Base-by-base conservation (phyloP, 768 basidiomycete genomes). In the Xerocomellus amylosporus region DNA sequence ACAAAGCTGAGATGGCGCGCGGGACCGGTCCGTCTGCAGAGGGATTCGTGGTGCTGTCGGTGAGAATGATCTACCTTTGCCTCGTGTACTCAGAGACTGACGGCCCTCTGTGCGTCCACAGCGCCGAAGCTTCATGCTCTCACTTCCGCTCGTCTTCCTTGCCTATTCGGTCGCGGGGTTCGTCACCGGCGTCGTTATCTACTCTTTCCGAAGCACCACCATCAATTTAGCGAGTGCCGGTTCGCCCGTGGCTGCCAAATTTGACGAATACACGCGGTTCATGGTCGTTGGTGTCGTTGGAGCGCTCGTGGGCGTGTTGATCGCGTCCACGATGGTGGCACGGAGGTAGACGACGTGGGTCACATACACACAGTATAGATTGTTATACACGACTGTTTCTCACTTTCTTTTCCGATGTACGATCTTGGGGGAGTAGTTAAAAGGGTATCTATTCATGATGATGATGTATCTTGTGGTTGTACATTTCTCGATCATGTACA, bases 101-200 rank as follows among this genome's bases (percentile, higher is more conserved):
- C 30, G 19, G 17, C 4, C 28, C 7, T 22, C 13, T n/a, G 8
- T 8, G 15, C 5, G 1, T 15, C 4, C 2, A 30, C 65, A 79
- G 62, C 78, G 84, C 20, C 71, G 69, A 22, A 83, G 82, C 53
- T 72, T 90, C 24, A 70, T 87, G 36, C 74, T 88, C 55, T 87
- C 89, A 1, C 77, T 90, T 13, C 89, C 90, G 1, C 73, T 88
- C 20, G 87, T 90, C 26, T 84, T 90, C 58, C 72, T 90, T 33
- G 80, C 83, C 0, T 91, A 90, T 66, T 81, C 86, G 2, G 77
- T 90, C 56, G 76, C 83, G 2, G 85, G 80, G 1, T 87, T 91
- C 71, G 71, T 89, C 36, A 75, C 80, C 0, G 88, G 80, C 0
- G 75, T 90, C 26, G 78, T 82, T 0, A 55, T 89, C 24, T 90